phyloP scores from a whole-genome alignment of 768 basidiomycete genomes.

The Boletus vermiculosoides region DNA sequence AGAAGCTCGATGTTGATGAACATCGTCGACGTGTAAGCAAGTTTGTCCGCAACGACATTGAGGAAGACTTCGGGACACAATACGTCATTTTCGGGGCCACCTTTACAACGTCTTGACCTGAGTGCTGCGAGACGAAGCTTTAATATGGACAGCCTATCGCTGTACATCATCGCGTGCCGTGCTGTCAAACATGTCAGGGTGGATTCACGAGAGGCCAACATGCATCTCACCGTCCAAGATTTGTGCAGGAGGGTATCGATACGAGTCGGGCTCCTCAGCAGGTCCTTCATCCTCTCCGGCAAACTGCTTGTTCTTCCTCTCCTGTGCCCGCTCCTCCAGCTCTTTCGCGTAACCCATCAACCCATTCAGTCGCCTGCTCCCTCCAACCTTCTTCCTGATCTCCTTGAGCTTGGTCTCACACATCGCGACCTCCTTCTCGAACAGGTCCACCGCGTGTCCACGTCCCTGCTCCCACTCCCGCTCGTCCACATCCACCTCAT shows the following conservation, averaged over 20 bases:
- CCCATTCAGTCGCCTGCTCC: constrained; percentile 70
- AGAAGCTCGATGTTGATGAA: constrained; percentile 98
- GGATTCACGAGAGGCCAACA: not conserved
- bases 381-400: constrained; percentile 86
- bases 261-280: constrained; percentile 61
- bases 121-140: constrained; percentile 85
- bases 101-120: constrained; percentile 83
- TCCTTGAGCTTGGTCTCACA: constrained; percentile 87
- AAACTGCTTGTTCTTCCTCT: constrained; percentile 54
- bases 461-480: constrained; percentile 91
- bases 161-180: constrained; percentile 88
- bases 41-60: constrained; percentile 93
- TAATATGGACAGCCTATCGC: constrained; percentile 75
- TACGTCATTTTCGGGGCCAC: constrained; percentile 83
- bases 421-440: constrained; percentile 80
- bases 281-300: constrained; percentile 38
- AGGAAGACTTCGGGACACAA: constrained; percentile 98
- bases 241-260: constrained; percentile 89
- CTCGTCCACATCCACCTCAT: constrained; percentile 92
- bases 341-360: constrained; percentile 79
- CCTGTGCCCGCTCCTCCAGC: constrained; percentile 75
- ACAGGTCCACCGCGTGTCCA: constrained; percentile 68
- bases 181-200: constrained; percentile 45
- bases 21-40: constrained; percentile 94
- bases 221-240: constrained; percentile 77